Conservation (phyloP, 2,329 filamentous ascomycete genomes). For the Exutisphaerella laricina region DNA sequence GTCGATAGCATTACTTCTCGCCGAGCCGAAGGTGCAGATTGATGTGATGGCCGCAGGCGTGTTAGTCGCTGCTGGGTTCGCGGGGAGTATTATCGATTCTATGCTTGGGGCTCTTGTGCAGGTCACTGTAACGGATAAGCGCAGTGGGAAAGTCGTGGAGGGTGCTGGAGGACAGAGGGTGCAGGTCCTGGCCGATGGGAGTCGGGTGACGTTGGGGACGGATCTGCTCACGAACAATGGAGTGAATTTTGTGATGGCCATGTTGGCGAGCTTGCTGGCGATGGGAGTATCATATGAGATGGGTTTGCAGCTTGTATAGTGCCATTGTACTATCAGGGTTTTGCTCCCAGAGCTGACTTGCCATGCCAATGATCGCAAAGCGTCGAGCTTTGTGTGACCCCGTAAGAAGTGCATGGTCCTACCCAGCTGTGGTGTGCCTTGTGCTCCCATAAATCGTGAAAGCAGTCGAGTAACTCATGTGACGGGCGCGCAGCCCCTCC, state of each 20-base stretch:
- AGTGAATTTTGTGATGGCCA: constrained; percentile 89
- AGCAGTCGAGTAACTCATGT: too few relatives aligned
- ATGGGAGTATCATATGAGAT: constrained; percentile 53
- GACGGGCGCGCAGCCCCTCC: too few relatives aligned
- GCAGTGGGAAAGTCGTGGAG: constrained; percentile 83
- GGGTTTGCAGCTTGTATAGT: constrained; percentile 6
- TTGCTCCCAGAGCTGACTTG: too few relatives aligned
- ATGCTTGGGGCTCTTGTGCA: constrained; percentile 80
- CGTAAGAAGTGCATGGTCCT: too few relatives aligned
- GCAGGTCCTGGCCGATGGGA: constrained; percentile 35
- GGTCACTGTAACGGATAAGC: constrained; percentile 75
- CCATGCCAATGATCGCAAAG: too few relatives aligned
- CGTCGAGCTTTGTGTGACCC: too few relatives aligned
- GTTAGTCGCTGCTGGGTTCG: constrained; percentile 65
- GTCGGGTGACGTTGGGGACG: constrained; percentile 55
- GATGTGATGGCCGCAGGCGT: constrained; percentile 13
- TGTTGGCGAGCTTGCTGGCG: constrained; percentile 69
- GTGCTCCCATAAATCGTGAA: too few relatives aligned
- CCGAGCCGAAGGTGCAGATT: constrained; percentile 18
- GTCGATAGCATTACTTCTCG: constrained; percentile 38
- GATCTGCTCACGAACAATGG: constrained; percentile 90
- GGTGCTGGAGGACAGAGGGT: constrained; percentile 55
- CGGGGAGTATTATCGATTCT: constrained; percentile 83
- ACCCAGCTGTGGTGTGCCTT: too few relatives aligned
- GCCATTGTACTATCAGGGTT: too few relatives aligned